These are phyloP conservation scores for Barbatosphaeria neglecta DNA, from an alignment of 495 filamentous ascomycete species.

Conservation along the genomic window DNA sequence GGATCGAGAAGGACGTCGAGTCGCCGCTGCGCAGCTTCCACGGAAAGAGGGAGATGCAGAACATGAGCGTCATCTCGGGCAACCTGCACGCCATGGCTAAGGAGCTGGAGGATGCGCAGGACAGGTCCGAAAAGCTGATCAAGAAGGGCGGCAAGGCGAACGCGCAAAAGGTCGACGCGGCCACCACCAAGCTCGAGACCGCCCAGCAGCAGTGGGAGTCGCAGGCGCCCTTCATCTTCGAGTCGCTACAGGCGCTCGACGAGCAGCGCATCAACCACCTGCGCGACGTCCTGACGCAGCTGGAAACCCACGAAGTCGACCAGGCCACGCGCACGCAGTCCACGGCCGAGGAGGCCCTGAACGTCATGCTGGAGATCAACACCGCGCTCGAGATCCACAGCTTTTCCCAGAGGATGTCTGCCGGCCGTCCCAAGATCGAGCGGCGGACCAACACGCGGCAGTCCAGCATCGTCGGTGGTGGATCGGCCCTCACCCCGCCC, in stretches of 20 bases:
- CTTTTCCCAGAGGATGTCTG: slow-evolving; percentile 46
- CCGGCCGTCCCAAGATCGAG: slow-evolving; percentile 38
- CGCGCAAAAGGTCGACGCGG: slow-evolving; percentile 67
- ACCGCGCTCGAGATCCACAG: slow-evolving; percentile 83
- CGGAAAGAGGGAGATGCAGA: slow-evolving; percentile 68
- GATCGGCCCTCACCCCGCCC: slow-evolving; percentile 14
- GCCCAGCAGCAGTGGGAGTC: slow-evolving; percentile 85
- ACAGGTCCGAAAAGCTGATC: slow-evolving; percentile 75
- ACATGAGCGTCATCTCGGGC: slow-evolving; percentile 69
- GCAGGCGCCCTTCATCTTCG: slow-evolving; percentile 89
- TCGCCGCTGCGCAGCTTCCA: slow-evolving; percentile 61
- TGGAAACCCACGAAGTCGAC: slow-evolving; percentile 87
- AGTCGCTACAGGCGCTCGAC: slow-evolving; percentile 83
- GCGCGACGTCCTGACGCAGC: slow-evolving; percentile 83
- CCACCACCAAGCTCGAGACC: slow-evolving; percentile 60
- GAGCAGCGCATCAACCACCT: slow-evolving; percentile 84
- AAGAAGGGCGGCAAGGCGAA: slow-evolving; percentile 71
- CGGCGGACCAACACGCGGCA: slow-evolving; percentile 27
- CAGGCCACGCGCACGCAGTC: slow-evolving; percentile 66
- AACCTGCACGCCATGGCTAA: slow-evolving; percentile 74
- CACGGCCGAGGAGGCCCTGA: slow-evolving; percentile 71
- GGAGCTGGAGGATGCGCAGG: slow-evolving; percentile 72
- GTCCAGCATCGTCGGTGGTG: slow-evolving; percentile 24
- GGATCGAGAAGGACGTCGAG: slow-evolving; percentile 88
- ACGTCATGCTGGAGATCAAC: slow-evolving; percentile 75